Evolutionary conservation across 1,139 yeast species (phyloP), one percentile per base, ranked within the genome.

Genomic region (Zygosaccharomyces pseudobailii): DNA sequence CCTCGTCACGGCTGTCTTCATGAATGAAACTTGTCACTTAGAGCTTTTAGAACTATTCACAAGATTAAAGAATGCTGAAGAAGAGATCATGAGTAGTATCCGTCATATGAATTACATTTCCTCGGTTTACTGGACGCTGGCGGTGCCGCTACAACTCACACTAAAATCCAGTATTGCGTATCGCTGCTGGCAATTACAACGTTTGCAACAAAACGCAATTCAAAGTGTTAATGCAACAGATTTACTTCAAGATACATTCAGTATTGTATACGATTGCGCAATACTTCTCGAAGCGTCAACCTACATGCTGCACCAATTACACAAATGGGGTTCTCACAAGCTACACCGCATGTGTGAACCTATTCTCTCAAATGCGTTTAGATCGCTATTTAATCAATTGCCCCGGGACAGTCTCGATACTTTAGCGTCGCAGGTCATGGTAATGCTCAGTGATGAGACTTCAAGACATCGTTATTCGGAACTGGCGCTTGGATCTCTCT

Each of bases 111-210:
- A 38, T 13, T 34, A 8, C 5, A 28, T 38, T 28, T 38, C 41
- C 5, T 34, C 34, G 20, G 20, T 34, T 21, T 38, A 38, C 32
- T 38, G 41, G 41, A 20, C 41, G 7, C 3, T 38, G 6, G 31
- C 21, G 24, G 10, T 38, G 23, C 41, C 41, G 6, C 28, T 38
- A 33, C 41, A 20, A 19, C 28, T 38, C 24, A 38, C 41, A 17
- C 41, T 38, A 5, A 38, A 38, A 17, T 38, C 41, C 5, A 27
- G 34, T 4, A 20, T 38, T n/a, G 34, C 34, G 10, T 38, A 38
- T 20, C 41, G 41, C 24, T 8, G 34, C 13, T 38, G 41, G 41
- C 41, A 38, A 20, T 32, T 38, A 20, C 32, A 38, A 4, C 30
- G 32, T 17, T 23, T 23, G 28, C 41, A 38, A 38, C 10, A 19